Percentiles rank a stretch among this genome's conserved stretches.
phyloP scores from a whole-genome alignment of 352 stramenopile genomes.

The Salisapilia sapeloensis region DNA sequence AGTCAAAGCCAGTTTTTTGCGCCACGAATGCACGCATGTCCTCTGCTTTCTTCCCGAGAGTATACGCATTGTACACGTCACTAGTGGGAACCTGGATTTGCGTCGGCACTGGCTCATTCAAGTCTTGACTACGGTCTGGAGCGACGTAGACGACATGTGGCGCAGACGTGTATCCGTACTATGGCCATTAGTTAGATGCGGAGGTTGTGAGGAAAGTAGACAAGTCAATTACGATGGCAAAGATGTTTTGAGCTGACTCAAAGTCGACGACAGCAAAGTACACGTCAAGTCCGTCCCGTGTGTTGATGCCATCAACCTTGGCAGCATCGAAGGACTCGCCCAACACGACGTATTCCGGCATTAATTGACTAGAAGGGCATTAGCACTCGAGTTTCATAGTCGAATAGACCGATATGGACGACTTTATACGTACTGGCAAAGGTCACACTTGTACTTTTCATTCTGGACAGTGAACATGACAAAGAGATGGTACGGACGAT shows the following conservation, averaged over 20 bases:
- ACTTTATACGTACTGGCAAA: constrained; percentile 38
- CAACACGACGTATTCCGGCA: constrained; percentile 45
- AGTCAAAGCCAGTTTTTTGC: constrained; percentile 70
- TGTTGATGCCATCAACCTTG: constrained; percentile 58
- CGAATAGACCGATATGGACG: too few relatives aligned
- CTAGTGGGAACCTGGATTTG: constrained; percentile 31
- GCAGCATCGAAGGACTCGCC: constrained; percentile 40
- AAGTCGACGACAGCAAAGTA: constrained; percentile 70
- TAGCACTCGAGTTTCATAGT: background rate
- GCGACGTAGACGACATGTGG: constrained; percentile 61
- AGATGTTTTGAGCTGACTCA: constrained; percentile 44
- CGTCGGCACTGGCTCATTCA: constrained; percentile 18
- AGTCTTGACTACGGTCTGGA: constrained; percentile 35
- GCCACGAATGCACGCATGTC: constrained; percentile 52
- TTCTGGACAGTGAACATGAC: constrained; percentile 58
- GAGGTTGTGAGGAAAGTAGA: background rate
- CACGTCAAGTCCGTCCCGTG: constrained; percentile 53
- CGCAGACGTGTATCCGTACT: constrained; percentile 68
- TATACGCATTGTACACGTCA: constrained; percentile 71
- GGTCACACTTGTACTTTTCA: constrained; percentile 62
- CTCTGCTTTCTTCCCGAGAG: constrained; percentile 51
- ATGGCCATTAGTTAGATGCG: too few relatives aligned
- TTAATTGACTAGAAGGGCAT: constrained; percentile 16
- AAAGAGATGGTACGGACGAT: constrained; percentile 69
- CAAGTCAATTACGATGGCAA: constrained; percentile 22